These are phyloP conservation scores for Penstemon newberryi DNA, from an alignment of 257 asterid genomes.

Conservation along the genomic window DNA sequence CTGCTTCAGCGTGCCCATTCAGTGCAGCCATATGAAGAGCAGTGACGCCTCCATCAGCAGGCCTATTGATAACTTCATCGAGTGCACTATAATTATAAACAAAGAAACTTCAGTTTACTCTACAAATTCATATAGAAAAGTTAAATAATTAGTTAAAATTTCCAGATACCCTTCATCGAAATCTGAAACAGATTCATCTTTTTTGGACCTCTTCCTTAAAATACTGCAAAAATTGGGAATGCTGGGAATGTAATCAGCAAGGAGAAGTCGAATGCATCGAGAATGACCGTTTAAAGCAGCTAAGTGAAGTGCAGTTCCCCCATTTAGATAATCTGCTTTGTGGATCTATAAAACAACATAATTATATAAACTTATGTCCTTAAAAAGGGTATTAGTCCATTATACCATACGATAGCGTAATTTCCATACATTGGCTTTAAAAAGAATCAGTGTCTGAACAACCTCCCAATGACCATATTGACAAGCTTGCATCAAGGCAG, in stretches of 20 bases:
- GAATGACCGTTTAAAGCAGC: constrained; percentile 89
- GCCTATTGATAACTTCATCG: constrained; percentile 57
- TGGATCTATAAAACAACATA: constrained; percentile 51
- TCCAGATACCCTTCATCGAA: constrained; percentile 53
- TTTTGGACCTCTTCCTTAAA: constrained; percentile 45
- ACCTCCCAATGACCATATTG: constrained; percentile 96
- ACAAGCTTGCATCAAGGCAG: constrained; percentile 96
- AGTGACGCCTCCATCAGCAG: constrained; percentile 90
- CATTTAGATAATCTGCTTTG: constrained; percentile 84
- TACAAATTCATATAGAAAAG: constrained; percentile 7
- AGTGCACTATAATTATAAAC: constrained; percentile 49
- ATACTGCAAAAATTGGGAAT: constrained; percentile 58
- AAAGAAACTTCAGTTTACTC: constrained; percentile 1
- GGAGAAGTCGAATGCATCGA: constrained; percentile 74
- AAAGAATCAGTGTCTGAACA: constrained; percentile 78
- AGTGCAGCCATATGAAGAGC: constrained; percentile 94
- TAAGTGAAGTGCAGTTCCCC: constrained; percentile 87
- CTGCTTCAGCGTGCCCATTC: constrained; percentile 74
- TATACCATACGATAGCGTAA: neutral
- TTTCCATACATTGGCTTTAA: constrained; percentile 70
- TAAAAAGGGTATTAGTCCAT: no score
- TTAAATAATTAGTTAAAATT: constrained; percentile 1
- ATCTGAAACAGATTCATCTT: constrained; percentile 44
- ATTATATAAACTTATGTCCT: constrained; percentile 20
- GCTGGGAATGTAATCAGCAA: constrained; percentile 84